These are phyloP conservation scores for Fusarium sp. DNA, from an alignment of 2,329 filamentous ascomycete genomes.

Conservation along the genomic window DNA sequence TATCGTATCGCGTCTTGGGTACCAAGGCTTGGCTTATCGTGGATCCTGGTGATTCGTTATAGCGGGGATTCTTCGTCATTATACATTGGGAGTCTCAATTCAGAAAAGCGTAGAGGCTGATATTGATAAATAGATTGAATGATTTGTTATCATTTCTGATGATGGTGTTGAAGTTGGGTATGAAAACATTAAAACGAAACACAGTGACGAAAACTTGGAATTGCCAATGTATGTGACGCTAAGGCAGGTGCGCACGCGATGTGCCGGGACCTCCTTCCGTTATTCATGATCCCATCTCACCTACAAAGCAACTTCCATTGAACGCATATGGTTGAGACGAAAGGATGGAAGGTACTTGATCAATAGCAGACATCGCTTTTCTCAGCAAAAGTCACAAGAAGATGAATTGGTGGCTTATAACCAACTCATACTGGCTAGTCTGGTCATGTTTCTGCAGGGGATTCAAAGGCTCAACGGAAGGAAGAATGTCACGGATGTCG, in stretches of 20 bases:
- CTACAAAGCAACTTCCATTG: background rate
- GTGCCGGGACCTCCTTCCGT: slow-evolving; percentile 4
- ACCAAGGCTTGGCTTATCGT: slow-evolving; percentile 28
- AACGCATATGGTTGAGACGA: too few species aligned
- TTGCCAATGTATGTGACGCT: slow-evolving; percentile 28
- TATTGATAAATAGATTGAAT: background rate
- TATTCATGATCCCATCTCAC: background rate
- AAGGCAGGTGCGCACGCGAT: slow-evolving; percentile 24
- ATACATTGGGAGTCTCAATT: background rate
- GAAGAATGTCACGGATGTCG: background rate
- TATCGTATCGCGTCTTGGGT: slow-evolving; percentile 29
- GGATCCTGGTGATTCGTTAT: slow-evolving; percentile 12
- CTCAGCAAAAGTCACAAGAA: background rate
- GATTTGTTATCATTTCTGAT: background rate
- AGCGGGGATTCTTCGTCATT: slow-evolving; percentile 15
- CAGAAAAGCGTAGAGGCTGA: background rate
- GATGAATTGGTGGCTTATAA: background rate
- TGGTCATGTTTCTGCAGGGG: slow-evolving; percentile 4
- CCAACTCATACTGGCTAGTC: background rate
- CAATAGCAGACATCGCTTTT: background rate
- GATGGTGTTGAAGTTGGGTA: slow-evolving; percentile 10
- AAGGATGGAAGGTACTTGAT: too few species aligned
- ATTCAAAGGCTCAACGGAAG: background rate
- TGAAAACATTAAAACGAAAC: background rate
- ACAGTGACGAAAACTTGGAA: slow-evolving; percentile 15